Base-by-base conservation (phyloP, 805 yeast species). In the Saccharomycopsis javanensis region DNA sequence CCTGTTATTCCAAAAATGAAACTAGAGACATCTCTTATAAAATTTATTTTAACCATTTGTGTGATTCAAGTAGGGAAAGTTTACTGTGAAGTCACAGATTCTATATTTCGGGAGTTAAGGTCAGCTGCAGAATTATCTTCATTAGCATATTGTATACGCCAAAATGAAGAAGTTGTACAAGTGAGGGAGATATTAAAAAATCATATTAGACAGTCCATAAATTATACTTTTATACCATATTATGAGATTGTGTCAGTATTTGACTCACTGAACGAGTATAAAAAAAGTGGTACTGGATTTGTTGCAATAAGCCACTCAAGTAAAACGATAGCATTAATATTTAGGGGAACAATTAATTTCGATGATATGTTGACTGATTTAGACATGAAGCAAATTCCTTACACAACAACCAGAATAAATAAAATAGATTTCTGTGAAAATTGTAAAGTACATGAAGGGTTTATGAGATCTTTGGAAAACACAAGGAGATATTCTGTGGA, bases 361-460 rank as follows among this genome's bases (percentile, higher is more conserved):
- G 74, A 75, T 46, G 92, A 87, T 65, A 82, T 88, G 85, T 57
- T 75, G 13, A 75, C 81, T 28, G 86, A 87, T 68, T 70, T 84
- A 51, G 73, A 75, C 37, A 72, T 78, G 42, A 56, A 71, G 4
- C 82, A 81, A 25, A 15, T 42, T 2, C 58, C 60, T 3, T 67
- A 66, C 57, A 57, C 31, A 42, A 64, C 50, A 58, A 63, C 13
- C 10, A 11, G 46, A 57, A 65, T 61, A 13, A 16, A n/a, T 34
- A 23, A 52, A 35, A 42, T 31, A 35, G 25, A 11, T 58, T 58
- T 52, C 65, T 85, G 90, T 68, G 64, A 67, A n/a, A 72, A 69
- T 10, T 84, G 91, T 66, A 67, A 64, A 25, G 81, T 83, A 13
- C 94, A 87, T 69, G 68, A 75, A 55, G 95, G 95, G 0, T 82